Conservation (phyloP, 495 filamentous ascomycete species). For the Trichocladium antarcticum region DNA sequence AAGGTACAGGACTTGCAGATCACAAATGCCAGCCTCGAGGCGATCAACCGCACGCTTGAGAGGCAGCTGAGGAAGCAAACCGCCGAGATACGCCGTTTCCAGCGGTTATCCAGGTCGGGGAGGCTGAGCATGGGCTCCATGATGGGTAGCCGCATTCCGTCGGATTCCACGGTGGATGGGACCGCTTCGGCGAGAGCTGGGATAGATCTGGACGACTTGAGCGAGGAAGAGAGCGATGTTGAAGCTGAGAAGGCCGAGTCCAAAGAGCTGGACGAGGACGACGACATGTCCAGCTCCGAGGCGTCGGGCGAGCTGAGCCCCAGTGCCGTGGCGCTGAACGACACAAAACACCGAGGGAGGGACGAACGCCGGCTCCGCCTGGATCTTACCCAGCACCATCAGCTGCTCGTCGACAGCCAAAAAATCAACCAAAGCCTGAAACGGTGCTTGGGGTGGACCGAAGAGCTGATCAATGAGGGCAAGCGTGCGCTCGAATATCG, state of each 20-base stretch:
- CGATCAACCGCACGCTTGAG: conserved; percentile 93
- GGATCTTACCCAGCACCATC: conserved; percentile 80
- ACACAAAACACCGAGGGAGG: conserved; percentile 32
- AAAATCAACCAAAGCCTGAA: conserved; percentile 90
- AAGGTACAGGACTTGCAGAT: conserved; percentile 98
- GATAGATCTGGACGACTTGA: conserved; percentile 39
- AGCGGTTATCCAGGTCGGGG: conserved; percentile 68
- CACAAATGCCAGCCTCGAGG: conserved; percentile 86
- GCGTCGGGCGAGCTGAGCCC: conserved; percentile 40
- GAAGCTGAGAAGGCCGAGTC: conserved; percentile 32
- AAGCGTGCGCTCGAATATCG: conserved; percentile 75
- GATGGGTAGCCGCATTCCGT: conserved; percentile 16
- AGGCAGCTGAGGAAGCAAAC: conserved; percentile 84
- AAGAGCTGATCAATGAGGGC: conserved; percentile 79
- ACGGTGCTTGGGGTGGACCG: conserved; percentile 74
- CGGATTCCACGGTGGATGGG: conserved; percentile 22
- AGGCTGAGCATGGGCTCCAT: conserved; percentile 44
- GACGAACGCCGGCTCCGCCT: conserved; percentile 71
- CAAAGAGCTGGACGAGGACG: conserved; percentile 25
- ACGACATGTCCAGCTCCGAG: conserved; percentile 32
- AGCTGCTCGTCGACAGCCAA: conserved; percentile 75
- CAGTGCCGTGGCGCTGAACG: conserved; percentile 32
- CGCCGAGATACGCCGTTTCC: conserved; percentile 71
- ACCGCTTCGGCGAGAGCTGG: conserved; percentile 21
- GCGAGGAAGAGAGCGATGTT: conserved; percentile 37